These are phyloP conservation scores for Dacryopinax spathularia DNA, from an alignment of 768 basidiomycete species.

Conservation along the genomic window DNA sequence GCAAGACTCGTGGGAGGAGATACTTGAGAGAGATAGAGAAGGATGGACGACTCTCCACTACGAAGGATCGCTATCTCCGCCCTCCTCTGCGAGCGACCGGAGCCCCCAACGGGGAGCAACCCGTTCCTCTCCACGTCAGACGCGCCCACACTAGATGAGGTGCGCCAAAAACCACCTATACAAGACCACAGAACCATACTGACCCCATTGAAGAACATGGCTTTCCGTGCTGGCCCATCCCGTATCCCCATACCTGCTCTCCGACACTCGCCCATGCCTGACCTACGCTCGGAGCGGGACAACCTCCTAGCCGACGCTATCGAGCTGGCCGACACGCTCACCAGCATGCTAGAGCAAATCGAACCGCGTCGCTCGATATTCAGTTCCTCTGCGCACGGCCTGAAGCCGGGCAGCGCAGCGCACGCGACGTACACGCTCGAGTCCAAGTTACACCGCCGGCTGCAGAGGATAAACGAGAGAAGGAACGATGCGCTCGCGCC, in stretches of 20 bases:
- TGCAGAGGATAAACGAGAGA: not conserved
- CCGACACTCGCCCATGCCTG: not conserved
- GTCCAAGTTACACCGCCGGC: not conserved
- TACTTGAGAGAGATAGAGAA: no score
- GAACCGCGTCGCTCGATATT: not conserved
- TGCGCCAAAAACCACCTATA: not conserved
- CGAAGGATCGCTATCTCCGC: not conserved
- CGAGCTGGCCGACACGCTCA: conserved; percentile 1
- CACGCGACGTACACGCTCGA: not conserved
- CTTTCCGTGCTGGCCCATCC: no score
- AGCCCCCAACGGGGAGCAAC: not conserved
- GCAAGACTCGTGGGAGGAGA: no score
- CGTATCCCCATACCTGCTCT: not conserved
- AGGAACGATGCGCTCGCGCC: not conserved
- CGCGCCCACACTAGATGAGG: not conserved
- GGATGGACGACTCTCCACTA: no score
- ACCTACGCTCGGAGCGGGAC: not conserved
- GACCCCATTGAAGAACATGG: no score
- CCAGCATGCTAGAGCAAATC: not conserved
- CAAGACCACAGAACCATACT: not conserved
- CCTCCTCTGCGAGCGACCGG: not conserved
- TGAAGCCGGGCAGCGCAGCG: not conserved
- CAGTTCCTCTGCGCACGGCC: not conserved
- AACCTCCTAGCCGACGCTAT: not conserved
- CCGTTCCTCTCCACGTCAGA: no score